Evolutionary conservation across 345 rosid species (phyloP).

Genomic region (Lepidium africanum): DNA sequence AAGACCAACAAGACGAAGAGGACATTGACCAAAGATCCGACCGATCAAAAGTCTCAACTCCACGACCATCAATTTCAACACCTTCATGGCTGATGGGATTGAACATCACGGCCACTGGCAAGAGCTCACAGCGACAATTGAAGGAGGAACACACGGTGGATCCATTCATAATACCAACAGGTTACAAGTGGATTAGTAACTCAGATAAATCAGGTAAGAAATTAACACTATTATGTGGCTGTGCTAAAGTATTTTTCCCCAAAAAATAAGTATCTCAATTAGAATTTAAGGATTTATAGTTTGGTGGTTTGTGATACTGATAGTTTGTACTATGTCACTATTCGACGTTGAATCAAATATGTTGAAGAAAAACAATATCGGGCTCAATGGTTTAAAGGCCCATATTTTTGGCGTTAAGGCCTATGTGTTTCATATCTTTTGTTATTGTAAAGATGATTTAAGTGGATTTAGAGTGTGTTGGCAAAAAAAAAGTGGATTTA

Average conservation of each 20-base stretch:
- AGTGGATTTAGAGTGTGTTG: background rate
- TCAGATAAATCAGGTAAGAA: constrained; percentile 28
- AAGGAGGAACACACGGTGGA: constrained; percentile 28
- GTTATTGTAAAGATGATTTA: too few relatives aligned
- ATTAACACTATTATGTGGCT: constrained; percentile 10
- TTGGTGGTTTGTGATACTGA: background rate
- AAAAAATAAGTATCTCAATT: background rate
- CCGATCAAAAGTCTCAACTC: constrained; percentile 21
- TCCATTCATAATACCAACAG: constrained; percentile 76
- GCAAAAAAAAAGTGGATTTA: too few relatives aligned
- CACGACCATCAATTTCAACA: constrained; percentile 23
- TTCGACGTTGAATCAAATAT: background rate
- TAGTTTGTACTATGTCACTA: background rate
- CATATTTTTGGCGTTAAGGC: background rate
- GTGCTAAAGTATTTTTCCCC: constrained; percentile 4
- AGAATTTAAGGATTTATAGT: background rate
- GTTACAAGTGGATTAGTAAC: constrained; percentile 54
- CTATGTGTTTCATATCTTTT: background rate
- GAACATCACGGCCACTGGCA: constrained; percentile 16
- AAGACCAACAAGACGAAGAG: constrained; percentile 26
- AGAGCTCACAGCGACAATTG: constrained; percentile 36
- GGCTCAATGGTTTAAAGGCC: background rate
- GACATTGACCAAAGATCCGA: constrained; percentile 37
- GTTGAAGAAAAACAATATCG: background rate
- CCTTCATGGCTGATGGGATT: constrained; percentile 52